phyloP scores from a whole-genome alignment of 2,329 filamentous ascomycete genomes.

The Trichoderma atrobrunneum region DNA sequence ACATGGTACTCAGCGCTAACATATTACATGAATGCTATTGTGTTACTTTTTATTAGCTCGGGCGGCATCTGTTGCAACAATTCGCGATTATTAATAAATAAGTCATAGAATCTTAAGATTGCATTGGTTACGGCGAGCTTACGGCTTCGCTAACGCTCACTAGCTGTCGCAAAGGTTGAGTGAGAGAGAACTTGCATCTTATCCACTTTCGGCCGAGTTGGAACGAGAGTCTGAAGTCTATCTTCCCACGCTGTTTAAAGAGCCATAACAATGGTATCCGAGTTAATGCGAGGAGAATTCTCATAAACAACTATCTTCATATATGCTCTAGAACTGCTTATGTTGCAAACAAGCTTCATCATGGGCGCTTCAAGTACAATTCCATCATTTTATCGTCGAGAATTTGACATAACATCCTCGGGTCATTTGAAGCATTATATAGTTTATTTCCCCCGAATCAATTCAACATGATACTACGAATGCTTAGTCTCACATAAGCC shows the following conservation, averaged over 20 bases:
- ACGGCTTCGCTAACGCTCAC: background rate
- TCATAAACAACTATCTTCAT: background rate
- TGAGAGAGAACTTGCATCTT: background rate
- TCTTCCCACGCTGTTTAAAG: background rate
- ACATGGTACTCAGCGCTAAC: background rate
- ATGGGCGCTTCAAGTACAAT: background rate
- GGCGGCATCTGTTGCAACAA: background rate
- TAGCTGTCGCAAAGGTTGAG: background rate
- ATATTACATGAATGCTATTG: background rate
- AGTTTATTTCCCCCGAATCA: background rate
- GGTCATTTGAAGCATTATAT: background rate
- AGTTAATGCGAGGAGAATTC: background rate
- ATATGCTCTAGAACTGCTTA: background rate
- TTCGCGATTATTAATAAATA: background rate
- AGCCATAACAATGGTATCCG: background rate
- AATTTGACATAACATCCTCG: background rate
- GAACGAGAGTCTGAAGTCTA: background rate
- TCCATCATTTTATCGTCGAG: background rate
- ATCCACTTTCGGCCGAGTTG: conserved; percentile 8
- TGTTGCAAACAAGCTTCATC: background rate
- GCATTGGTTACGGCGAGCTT: background rate
- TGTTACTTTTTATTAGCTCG: background rate
- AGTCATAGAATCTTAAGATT: background rate
- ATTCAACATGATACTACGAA: background rate
- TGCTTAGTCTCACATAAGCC: background rate